Evolutionary conservation across 2,329 filamentous ascomycete species (phyloP), one percentile per base, ranked within the genome.

Genomic region (Talaromyces islandicus): DNA sequence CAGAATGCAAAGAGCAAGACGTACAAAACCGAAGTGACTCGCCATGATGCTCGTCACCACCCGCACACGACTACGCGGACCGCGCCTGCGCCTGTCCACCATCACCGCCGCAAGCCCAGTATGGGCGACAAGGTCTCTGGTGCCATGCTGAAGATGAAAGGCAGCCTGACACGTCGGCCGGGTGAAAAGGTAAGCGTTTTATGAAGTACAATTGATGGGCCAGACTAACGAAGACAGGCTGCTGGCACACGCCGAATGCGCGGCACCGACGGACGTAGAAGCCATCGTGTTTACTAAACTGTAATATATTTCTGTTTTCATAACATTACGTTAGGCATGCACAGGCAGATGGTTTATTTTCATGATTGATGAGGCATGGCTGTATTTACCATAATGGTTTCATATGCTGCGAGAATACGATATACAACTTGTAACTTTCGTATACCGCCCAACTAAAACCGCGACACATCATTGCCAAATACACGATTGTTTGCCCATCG

Each of bases 61-160:
- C 65, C 69, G 14, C 69, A 72, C 19, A 77, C 75, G 7, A 80
- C 79, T 46, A 75, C 76, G 25, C 76, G 75, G 55, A 77, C 72
- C 61, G 79, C 77, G 60, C 73, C 52, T 2, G 43, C 48, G 11
- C 17, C 64, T 17, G 43, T 19, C 43, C 82, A 85, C 63, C 86
- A 88, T 70, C 88, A 90, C 58, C 83, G 85, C 71, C 85, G 89
- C 69, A 85, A 87, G 68, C 81, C 85, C 3, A 84, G 81, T 43
- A 78, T 92, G 65, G 88, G 88, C 53, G 90, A 93, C 77, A 93
- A 92, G 76, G 82, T 93, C 66, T 87, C 83, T 55, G 90, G 90
- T 19, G 89, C 89, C 0, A 78, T 93, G 72, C 80, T 90, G 77
- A 90, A 84, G 78, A 74, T 93, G 64, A 86, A 85, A 73, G 90